Evolutionary conservation across 176 grass and related monocot genomes (phyloP), one percentile per base, ranked within the genome.

Genomic region (Bolboschoenus planiculmis): DNA sequence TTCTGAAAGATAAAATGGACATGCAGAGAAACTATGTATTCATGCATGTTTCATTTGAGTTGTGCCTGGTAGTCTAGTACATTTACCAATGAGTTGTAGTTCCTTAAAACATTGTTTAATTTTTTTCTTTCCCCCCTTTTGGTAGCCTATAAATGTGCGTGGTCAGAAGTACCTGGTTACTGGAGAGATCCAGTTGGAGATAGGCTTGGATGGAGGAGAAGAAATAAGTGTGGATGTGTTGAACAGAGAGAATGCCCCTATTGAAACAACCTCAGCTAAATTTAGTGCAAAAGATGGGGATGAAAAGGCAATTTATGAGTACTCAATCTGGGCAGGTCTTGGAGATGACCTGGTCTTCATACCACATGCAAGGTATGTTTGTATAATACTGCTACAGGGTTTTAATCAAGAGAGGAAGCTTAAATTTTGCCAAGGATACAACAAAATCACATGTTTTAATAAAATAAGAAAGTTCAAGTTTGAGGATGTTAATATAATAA

Each of bases 151-250:
- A 86, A 67, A 90, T 90, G 88, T 99, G 74, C 90, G 56, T n/a
- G 96, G 88, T 84, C 87, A 91, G 87, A 91, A 93, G 83, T 99
- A 95, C 86, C 92, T 95, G 83, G 86, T 99, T 77, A 91, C 85
- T 87, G 92, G 96, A 83, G 87, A 95, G 82, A 91, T 99, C 71
- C 89, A 95, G 84, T 85, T 93, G 80, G 85, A 95, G 58, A 73
- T 58, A 1, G 73, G 77, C 53, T 90, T 86, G 65, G 87, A 83
- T 87, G 87, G 86, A 56, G 87, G 79, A 30, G 85, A 99, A 86
- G 77, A 91, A 89, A 91, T 99, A 72, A 81, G 68, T 81, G 84
- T 99, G 58, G 91, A 93, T 87, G 67, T 71, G 55, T 88, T 95
- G 63, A 93, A 93, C 80, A 90, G 80, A 57, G 86, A 90, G 46